Evolutionary conservation across 2,329 filamentous ascomycete genomes (phyloP).

Genomic region (Tolypocladium ophioglossoides): DNA sequence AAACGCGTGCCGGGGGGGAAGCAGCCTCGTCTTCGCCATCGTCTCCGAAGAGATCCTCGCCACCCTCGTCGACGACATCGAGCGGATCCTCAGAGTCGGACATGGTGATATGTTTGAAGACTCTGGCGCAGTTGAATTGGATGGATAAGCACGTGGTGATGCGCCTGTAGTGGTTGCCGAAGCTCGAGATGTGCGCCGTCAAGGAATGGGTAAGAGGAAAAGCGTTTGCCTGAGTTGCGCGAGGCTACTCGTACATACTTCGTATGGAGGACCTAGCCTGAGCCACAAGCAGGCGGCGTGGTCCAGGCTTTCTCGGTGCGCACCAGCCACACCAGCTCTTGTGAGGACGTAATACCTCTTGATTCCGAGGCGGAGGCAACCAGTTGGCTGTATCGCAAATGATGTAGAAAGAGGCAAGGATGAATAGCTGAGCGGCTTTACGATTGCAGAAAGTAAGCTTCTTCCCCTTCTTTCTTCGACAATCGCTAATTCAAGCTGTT

Average conservation of each 20-base stretch:
- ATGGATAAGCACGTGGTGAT: not conserved
- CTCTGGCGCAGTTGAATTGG: not conserved
- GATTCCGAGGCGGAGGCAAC: not conserved
- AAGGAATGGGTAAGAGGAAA: not conserved
- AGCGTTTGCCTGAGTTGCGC: not conserved
- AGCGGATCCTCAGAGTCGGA: conserved; percentile 46
- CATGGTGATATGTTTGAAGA: conserved; percentile 24
- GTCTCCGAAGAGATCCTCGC: conserved; percentile 53
- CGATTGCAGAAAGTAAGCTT: not conserved
- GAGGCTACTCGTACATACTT: too few species aligned
- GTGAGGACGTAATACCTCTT: not conserved
- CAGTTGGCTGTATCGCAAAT: not conserved
- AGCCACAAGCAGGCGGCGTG: not conserved
- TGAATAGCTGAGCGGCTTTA: not conserved
- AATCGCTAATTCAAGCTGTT: not conserved
- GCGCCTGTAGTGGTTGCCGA: not conserved
- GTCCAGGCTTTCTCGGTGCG: too few species aligned
- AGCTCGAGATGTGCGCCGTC: not conserved
- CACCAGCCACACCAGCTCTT: not conserved
- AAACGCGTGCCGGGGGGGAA: conserved; percentile 51
- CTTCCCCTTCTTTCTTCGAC: not conserved
- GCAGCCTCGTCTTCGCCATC: conserved; percentile 44
- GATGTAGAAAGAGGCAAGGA: not conserved
- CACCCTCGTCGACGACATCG: conserved; percentile 42
- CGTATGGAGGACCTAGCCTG: too few species aligned